Conservation (phyloP, 1,139 yeast species). For the Candida sojae region DNA sequence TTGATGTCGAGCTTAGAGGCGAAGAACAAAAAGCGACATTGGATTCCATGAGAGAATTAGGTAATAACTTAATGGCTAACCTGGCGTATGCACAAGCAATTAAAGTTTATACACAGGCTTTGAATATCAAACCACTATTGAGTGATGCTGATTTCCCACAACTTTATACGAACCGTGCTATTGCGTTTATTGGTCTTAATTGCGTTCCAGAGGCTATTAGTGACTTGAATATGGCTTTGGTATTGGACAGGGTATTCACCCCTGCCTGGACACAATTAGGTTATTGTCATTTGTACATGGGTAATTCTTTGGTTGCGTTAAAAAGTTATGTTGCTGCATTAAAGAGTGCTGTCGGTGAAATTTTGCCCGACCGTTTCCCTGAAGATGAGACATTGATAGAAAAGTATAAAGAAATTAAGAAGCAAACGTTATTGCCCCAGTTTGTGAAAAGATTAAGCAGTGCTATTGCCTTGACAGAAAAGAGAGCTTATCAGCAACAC, state of each 20-base stretch:
- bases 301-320: conserved; percentile 35
- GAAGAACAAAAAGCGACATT: conserved; percentile 12
- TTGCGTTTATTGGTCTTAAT: conserved; percentile 45
- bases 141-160: conserved; percentile 29
- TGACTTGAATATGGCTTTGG: conserved; percentile 38
- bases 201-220: conserved; percentile 44
- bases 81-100: conserved; percentile 45
- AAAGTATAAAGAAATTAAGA: conserved; percentile 25
- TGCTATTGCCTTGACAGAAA: conserved; percentile 40
- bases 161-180: conserved; percentile 41
- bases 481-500: conserved; percentile 41
- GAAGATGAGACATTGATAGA: conserved; percentile 15
- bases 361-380: conserved; percentile 29
- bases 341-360: conserved; percentile 31
- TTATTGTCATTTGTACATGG: conserved; percentile 47
- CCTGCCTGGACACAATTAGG: conserved; percentile 52
- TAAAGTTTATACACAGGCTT: conserved; percentile 40
- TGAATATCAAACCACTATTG: conserved; percentile 21
- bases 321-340: conserved; percentile 37
- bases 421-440: conserved; percentile 36
- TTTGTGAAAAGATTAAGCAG: conserved; percentile 40
- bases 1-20: not conserved
- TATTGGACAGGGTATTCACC: conserved; percentile 33
- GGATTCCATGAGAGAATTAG: conserved; percentile 36
- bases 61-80: conserved; percentile 43